Conservation (phyloP, 345 rosid species). For the Arabis hirsuta region DNA sequence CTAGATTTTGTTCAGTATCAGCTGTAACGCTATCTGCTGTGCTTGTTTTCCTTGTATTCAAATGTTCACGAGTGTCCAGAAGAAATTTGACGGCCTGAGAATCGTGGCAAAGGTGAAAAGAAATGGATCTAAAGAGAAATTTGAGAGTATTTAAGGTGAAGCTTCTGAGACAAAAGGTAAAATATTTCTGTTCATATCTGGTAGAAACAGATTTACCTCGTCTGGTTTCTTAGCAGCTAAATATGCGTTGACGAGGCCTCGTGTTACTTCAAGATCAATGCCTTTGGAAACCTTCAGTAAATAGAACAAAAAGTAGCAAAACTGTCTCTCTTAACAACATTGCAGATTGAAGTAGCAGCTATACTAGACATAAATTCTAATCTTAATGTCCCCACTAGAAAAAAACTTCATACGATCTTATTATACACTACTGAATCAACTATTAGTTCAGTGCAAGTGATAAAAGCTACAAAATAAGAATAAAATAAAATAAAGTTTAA, state of each 20-base stretch:
- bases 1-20: conserved; percentile 49
- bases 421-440: neutral
- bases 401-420: neutral
- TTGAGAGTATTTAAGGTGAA: conserved; percentile 6
- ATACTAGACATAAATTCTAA: neutral
- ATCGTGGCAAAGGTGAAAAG: conserved; percentile 18
- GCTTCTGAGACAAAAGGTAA: neutral
- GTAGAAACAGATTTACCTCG: conserved; percentile 59
- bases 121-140: conserved; percentile 9
- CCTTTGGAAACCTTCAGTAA: conserved; percentile 60
- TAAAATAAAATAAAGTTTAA: neutral
- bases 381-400: neutral
- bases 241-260: conserved; percentile 76
- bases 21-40: conserved; percentile 42
- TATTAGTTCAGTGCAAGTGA: conserved; percentile 2
- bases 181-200: neutral
- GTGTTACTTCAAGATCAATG: conserved; percentile 77
- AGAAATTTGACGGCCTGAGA: conserved; percentile 84
- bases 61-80: conserved; percentile 59
- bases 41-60: conserved; percentile 52
- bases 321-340: neutral
- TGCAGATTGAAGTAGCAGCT: neutral
- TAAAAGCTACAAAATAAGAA: neutral
- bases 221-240: conserved; percentile 93
- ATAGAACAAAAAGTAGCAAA: neutral